Conservation (phyloP, 176 grass and related monocot species). For the Urochloa ruziziensis region DNA sequence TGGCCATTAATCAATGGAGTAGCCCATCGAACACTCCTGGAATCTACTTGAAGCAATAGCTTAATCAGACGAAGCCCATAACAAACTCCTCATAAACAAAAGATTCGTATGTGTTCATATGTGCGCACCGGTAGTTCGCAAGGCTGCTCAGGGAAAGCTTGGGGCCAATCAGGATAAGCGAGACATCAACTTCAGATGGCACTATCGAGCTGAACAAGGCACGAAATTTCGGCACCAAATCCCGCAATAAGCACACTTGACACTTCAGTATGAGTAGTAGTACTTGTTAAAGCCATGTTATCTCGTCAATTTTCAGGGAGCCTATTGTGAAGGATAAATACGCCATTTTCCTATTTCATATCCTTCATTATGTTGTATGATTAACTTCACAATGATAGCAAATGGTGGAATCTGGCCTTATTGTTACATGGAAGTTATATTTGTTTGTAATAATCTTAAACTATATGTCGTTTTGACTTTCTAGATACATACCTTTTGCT, state of each 20-base stretch:
- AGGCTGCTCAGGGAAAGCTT: conserved; percentile 31
- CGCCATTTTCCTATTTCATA: neutral
- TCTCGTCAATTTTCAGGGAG: conserved; percentile 29
- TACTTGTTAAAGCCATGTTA: conserved; percentile 16
- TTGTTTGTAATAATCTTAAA: neutral
- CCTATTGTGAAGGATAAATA: conserved; percentile 12
- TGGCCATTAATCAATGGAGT: conserved; percentile 37
- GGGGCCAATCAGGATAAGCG: conserved; percentile 31
- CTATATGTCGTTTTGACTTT: too few relatives aligned
- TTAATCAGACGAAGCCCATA: conserved; percentile 31
- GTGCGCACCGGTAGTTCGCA: neutral
- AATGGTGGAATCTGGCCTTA: neutral
- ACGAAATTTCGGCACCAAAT: conserved; percentile 41
- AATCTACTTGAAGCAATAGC: conserved; percentile 49
- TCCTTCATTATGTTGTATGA: neutral
- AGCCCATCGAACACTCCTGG: conserved; percentile 32
- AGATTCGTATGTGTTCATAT: neutral
- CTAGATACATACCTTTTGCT: too few relatives aligned
- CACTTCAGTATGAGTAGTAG: conserved; percentile 18
- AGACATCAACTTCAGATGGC: conserved; percentile 49
- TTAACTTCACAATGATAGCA: neutral
- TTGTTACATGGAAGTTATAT: neutral
- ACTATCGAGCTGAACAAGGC: conserved; percentile 38
- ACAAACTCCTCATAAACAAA: conserved; percentile 24
- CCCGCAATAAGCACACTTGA: conserved; percentile 3